phyloP scores from a whole-genome alignment of 2,329 filamentous ascomycete genomes.

The Scedosporium minutisporum region DNA sequence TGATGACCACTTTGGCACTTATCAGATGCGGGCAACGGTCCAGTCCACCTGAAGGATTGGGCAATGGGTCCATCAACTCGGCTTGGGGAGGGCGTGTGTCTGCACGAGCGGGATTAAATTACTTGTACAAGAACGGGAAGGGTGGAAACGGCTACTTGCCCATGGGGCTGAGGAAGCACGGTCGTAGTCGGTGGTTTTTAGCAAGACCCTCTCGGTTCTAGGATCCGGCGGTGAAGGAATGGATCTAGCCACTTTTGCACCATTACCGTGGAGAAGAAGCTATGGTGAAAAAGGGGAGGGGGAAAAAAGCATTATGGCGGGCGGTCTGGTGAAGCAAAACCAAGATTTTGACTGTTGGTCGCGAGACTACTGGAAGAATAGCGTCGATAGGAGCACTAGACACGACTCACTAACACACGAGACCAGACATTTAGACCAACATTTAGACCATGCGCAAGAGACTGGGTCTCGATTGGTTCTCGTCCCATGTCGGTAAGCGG shows the following conservation, averaged over 20 bases:
- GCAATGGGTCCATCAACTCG: background rate
- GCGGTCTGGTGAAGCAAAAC: background rate
- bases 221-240: background rate
- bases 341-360: background rate
- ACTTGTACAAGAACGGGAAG: background rate
- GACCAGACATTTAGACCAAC: background rate
- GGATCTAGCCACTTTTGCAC: background rate
- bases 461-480: background rate
- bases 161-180: background rate
- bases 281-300: background rate
- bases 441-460: background rate
- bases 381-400: background rate
- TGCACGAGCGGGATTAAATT: background rate
- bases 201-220: background rate
- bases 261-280: background rate
- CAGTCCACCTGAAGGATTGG: background rate
- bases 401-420: background rate
- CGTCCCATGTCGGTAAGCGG: background rate
- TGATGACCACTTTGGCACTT: background rate
- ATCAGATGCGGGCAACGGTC: background rate
- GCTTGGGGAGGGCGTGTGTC: background rate
- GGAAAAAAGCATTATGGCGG: background rate
- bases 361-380: background rate
- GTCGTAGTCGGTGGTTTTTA: background rate
- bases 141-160: background rate